Evolutionary conservation across 352 stramenopile species (phyloP), one percentile per base, ranked within the genome.

Genomic region (Phytophthora sp.): DNA sequence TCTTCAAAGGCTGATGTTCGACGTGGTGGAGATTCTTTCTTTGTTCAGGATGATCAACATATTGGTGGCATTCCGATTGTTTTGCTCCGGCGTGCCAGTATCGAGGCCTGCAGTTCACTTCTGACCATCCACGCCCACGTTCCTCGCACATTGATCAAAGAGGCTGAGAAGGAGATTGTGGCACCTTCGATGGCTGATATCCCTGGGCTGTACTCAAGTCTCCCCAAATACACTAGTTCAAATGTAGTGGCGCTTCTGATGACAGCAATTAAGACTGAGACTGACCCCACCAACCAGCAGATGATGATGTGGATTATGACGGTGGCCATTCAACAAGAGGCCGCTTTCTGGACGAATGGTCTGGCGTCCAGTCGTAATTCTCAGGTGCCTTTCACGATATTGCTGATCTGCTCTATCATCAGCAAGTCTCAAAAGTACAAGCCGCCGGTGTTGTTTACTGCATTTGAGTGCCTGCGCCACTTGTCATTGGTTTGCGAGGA

Each of bases 231-330:
- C 44, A 91, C 84, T 12, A 94, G 80, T 66, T 94, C 87, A 12
- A 92, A 96, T 45, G 84, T 96, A 27, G 84, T 96, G 12, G 85
- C 80, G 18, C 56, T 96, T 8, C 60, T 96, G 13, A 91, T 92
- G 72, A 91, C 87, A 46, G 84, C 82, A 12, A 84, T 94, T 42
- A 96, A 96, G 49, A 84, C 71, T 0, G 87, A 96, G 56, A 81
- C 54, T 27, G 87, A 96, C 41, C 85, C 87, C 5, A 94, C 87
- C 11, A 96, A 96, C 61, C 85, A 94, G 64, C 87, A 96, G 52
- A 94, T 96, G 87, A 89, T 90, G 45, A 88, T 96, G 64, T 96
- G 87, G 87, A 77, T 93, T 45, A 71, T 96, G 44, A 91, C 84
- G 2, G 84, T 96, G 15, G 87, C 87, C 2, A 93, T 94, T 42